Evolutionary conservation across 2,329 filamentous ascomycete genomes (phyloP).

Genomic region (Colletotrichum cereale): DNA sequence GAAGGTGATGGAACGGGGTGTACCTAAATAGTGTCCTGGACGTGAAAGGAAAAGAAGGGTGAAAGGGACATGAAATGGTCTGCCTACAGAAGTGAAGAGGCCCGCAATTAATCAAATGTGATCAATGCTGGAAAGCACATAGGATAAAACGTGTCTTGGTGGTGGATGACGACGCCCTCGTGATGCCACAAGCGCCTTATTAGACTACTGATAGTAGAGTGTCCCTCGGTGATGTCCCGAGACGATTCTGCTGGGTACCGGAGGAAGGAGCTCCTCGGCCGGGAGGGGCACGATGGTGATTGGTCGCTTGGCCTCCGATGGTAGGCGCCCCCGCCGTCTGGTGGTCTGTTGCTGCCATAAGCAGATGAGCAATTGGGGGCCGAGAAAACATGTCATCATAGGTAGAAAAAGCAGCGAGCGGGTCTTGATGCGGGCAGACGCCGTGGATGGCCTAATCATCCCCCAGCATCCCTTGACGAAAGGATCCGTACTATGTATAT

Average conservation of each 20-base stretch:
- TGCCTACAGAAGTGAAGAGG: neutral
- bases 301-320: constrained; percentile 2
- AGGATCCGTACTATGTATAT: neutral
- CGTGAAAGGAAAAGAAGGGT: neutral
- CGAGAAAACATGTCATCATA: constrained; percentile 26
- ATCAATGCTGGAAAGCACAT: neutral
- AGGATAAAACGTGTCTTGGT: neutral
- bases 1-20: neutral
- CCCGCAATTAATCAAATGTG: neutral
- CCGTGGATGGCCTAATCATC: constrained; percentile 18
- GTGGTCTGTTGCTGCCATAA: constrained; percentile 11
- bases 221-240: neutral
- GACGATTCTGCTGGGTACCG: constrained; percentile 4
- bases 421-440: neutral
- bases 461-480: neutral
- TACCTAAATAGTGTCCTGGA: too few relatives aligned
- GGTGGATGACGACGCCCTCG: constrained; percentile 27
- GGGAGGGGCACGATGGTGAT: constrained; percentile 18
- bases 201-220: neutral
- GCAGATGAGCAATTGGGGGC: neutral
- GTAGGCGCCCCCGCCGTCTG: constrained; percentile 2
- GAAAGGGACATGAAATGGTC: neutral
- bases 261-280: constrained; percentile 33
- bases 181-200: constrained; percentile 4
- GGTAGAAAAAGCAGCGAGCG: neutral